Evolutionary conservation across 768 basidiomycete species (phyloP).

Genomic region (Hygrophorus russula): DNA sequence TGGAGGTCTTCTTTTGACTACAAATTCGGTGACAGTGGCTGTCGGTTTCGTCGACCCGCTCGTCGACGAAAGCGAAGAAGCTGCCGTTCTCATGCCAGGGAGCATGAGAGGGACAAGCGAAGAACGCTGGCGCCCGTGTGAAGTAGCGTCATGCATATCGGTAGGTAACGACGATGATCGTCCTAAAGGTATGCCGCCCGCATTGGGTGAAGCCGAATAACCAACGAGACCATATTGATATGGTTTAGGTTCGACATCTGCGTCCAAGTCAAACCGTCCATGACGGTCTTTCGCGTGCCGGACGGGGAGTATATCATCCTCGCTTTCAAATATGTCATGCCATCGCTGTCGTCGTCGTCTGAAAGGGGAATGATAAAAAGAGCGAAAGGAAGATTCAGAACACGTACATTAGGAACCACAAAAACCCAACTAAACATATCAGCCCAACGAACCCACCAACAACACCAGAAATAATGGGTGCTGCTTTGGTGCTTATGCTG

Average conservation of each 20-base stretch:
- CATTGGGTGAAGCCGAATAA: conserved; percentile 21
- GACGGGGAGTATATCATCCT: conserved; percentile 18
- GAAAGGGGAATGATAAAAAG: conserved; percentile 6
- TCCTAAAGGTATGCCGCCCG: conserved; percentile 24
- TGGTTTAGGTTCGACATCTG: conserved; percentile 35
- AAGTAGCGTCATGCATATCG: conserved; percentile 9
- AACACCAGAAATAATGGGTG: conserved; percentile 41
- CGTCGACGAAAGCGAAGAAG: conserved; percentile 32
- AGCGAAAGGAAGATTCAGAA: conserved; percentile 3
- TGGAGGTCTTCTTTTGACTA: conserved; percentile 10
- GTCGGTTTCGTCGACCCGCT: conserved; percentile 25
- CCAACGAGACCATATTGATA: conserved; percentile 59
- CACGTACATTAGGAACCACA: conserved; percentile 43
- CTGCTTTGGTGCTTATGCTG: conserved; percentile 18
- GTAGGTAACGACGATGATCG: conserved; percentile 17
- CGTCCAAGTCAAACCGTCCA: conserved; percentile 17
- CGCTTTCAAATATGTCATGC: conserved; percentile 43
- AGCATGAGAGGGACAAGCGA: conserved; percentile 16
- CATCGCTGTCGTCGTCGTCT: conserved; percentile 36
- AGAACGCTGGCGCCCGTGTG: conserved; percentile 13
- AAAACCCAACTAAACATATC: conserved; percentile 27
- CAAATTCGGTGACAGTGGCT: conserved; percentile 9
- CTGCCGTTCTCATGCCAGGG: conserved; percentile 10
- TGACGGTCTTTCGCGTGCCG: conserved; percentile 12
- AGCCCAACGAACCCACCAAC: conserved; percentile 45